Evolutionary conservation across 148 eudicot species (phyloP).

Genomic region (Vaccinium myrtillus): DNA sequence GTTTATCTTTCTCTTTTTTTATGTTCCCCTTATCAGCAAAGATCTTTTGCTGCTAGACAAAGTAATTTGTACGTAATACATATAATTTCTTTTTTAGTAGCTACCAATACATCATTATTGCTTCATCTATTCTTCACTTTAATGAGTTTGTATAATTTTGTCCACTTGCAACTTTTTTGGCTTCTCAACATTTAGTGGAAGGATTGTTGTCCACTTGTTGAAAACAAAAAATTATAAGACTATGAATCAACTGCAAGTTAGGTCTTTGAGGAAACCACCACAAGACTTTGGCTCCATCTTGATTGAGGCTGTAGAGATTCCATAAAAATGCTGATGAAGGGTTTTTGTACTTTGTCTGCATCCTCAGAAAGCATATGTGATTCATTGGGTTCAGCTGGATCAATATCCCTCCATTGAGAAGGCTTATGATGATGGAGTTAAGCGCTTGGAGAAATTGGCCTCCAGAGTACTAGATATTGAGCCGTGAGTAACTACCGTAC

Average conservation of each 20-base stretch:
- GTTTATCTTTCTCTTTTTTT: background rate
- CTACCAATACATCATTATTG: background rate
- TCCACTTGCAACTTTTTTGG: background rate
- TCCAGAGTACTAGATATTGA: constrained; percentile 45
- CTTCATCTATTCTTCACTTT: background rate
- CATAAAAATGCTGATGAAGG: background rate
- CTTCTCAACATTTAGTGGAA: background rate
- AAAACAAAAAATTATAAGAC: background rate
- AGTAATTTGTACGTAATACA: background rate
- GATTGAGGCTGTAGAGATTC: constrained; percentile 3
- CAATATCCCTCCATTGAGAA: constrained; percentile 35
- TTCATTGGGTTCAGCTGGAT: constrained; percentile 56
- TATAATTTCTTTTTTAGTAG: background rate
- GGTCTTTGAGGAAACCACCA: background rate
- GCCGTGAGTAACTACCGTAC: constrained; percentile 34
- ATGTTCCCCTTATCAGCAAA: background rate
- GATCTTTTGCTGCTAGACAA: background rate
- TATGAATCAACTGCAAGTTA: background rate
- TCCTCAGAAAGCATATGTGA: constrained; percentile 47
- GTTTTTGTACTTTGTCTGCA: constrained; percentile 6
- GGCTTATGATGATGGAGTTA: constrained; percentile 50
- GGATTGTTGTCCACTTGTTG: background rate
- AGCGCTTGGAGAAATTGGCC: constrained; percentile 39
- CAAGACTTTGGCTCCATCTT: background rate
- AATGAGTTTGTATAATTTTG: background rate